Conservation (phyloP, 495 filamentous ascomycete genomes). For the Neohortaea acidophila region DNA sequence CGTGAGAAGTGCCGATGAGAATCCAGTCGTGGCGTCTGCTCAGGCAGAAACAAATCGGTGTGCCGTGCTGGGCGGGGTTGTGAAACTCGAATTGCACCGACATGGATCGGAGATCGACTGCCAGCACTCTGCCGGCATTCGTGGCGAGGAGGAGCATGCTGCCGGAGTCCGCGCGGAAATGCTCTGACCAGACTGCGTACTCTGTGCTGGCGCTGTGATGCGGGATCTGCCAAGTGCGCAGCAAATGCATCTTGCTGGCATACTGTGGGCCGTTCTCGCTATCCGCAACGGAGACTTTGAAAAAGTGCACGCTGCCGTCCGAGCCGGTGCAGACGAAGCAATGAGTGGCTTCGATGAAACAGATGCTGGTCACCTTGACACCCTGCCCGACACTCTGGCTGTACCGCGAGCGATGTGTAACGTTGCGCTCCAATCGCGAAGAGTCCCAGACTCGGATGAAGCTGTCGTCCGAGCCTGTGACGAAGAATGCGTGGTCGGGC, state of each 20-base stretch:
- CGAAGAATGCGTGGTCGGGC: conserved; percentile 88
- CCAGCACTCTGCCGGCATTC: conserved; percentile 65
- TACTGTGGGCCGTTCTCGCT: conserved; percentile 49
- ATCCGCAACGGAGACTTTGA: conserved; percentile 64
- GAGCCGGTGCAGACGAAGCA: conserved; percentile 78
- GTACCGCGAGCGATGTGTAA: conserved; percentile 74
- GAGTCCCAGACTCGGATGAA: conserved; percentile 91
- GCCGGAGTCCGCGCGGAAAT: conserved; percentile 65
- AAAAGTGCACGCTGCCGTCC: conserved; percentile 80
- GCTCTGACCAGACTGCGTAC: conserved; percentile 80
- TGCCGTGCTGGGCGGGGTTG: conserved; percentile 89
- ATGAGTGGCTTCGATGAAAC: conserved; percentile 88
- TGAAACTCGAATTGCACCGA: conserved; percentile 59
- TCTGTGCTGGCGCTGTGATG: conserved; percentile 34
- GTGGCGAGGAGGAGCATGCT: conserved; percentile 78
- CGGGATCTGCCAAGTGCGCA: conserved; percentile 70
- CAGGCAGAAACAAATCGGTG: conserved; percentile 80
- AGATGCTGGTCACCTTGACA: conserved; percentile 59
- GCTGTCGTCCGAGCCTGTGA: conserved; percentile 85
- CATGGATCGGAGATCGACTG: conserved; percentile 83
- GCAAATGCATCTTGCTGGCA: conserved; percentile 47
- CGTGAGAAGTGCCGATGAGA: conserved; percentile 79
- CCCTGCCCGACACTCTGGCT: conserved; percentile 60
- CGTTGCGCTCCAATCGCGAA: conserved; percentile 70
- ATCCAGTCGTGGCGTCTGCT: conserved; percentile 80